Evolutionary conservation across 495 filamentous ascomycete genomes (phyloP).

Genomic region (Aspergillus diversus): DNA sequence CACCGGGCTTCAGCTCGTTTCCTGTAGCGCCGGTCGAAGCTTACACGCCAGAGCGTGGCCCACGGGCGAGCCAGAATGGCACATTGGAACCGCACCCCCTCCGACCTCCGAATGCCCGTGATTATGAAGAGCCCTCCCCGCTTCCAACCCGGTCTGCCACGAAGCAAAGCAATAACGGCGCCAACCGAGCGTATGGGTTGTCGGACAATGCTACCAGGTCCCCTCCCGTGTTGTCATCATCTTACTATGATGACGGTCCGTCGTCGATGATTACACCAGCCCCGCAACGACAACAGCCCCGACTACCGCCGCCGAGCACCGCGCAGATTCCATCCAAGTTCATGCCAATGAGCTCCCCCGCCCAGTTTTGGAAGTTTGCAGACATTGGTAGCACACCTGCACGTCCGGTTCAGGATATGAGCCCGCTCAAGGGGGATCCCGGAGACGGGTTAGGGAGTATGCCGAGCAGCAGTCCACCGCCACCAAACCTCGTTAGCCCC

Average conservation of each 20-base stretch:
- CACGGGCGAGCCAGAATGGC: conserved; percentile 39
- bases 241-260: conserved; percentile 59
- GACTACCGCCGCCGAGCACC: conserved; percentile 85
- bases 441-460: conserved; percentile 52
- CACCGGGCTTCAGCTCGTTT: conserved; percentile 52
- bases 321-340: conserved; percentile 89
- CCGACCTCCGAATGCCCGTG: conserved; percentile 38
- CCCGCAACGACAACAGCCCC: conserved; percentile 78
- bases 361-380: conserved; percentile 94
- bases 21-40: conserved; percentile 52
- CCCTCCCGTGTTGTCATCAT: conserved; percentile 72
- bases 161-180: conserved; percentile 58
- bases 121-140: conserved; percentile 60
- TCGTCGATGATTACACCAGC: conserved; percentile 79
- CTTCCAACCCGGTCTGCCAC: conserved; percentile 53
- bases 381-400: conserved; percentile 76
- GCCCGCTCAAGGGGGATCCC: conserved; percentile 58
- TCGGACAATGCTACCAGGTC: conserved; percentile 64
- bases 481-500: conserved; percentile 51
- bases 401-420: conserved; percentile 62
- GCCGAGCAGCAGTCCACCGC: conserved; percentile 69
- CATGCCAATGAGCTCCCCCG: conserved; percentile 91
- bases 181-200: conserved; percentile 56
- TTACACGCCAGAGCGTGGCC: conserved; percentile 52
- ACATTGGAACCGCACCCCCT: conserved; percentile 38